These are phyloP conservation scores for Arachnomyces sp. DNA, from an alignment of 2,329 filamentous ascomycete species.

Conservation along the genomic window DNA sequence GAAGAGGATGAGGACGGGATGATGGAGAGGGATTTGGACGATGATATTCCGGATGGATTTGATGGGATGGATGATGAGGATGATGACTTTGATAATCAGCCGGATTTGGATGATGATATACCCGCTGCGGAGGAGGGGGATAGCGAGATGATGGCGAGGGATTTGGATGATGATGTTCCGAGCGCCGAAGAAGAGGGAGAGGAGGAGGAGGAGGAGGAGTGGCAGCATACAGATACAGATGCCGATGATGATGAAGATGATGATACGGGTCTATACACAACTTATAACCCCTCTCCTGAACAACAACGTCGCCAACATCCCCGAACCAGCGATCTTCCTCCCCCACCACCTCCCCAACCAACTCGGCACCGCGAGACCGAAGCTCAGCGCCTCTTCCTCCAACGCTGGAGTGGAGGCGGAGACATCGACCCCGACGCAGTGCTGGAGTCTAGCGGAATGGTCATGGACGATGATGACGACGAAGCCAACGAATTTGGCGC, in stretches of 20 bases:
- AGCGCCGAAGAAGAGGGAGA: slow-evolving; percentile 22
- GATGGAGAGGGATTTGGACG: slow-evolving; percentile 60
- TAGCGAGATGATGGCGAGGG: slow-evolving; percentile 14
- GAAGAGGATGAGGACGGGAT: slow-evolving; percentile 44
- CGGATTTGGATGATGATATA: slow-evolving; percentile 34
- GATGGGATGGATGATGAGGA: slow-evolving; percentile 36
- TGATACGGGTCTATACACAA: slow-evolving; percentile 12
- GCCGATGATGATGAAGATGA: slow-evolving; percentile 48
- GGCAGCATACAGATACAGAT: slow-evolving; percentile 73
- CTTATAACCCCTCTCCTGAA: slow-evolving; percentile 21
- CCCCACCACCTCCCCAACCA: slow-evolving; percentile 19
- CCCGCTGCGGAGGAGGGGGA: slow-evolving; percentile 28
- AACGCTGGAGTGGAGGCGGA: slow-evolving; percentile 32
- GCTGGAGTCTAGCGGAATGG: slow-evolving; percentile 28
- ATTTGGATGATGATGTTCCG: slow-evolving; percentile 59
- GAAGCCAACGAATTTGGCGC: background rate
- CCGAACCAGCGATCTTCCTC: slow-evolving; percentile 21
- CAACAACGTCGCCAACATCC: slow-evolving; percentile 16
- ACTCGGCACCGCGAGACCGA: slow-evolving; percentile 27
- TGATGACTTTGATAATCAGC: slow-evolving; percentile 37
- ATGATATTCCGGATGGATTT: slow-evolving; percentile 46
- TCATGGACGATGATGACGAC: slow-evolving; percentile 6
- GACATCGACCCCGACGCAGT: slow-evolving; percentile 15
- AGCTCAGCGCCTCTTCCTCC: slow-evolving; percentile 32
- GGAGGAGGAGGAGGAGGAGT: slow-evolving; percentile 48